Evolutionary conservation across 2,329 filamentous ascomycete genomes (phyloP).

Genomic region (Xylariaceae sp.): DNA sequence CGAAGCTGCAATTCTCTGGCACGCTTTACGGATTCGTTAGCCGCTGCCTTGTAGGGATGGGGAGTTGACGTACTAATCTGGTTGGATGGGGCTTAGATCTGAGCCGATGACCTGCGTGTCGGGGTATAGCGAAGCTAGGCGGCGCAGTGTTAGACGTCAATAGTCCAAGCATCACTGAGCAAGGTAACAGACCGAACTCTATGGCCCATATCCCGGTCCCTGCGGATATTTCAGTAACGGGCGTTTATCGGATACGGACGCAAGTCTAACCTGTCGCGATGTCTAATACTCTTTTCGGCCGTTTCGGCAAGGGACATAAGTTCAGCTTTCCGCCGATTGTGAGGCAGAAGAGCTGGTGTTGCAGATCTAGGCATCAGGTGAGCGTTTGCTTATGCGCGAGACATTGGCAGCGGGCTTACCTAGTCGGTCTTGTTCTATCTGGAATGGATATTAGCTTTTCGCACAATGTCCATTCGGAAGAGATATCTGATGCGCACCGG

Average conservation of each 20-base stretch:
- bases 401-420: constrained; percentile 15
- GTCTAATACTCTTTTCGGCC: constrained; percentile 43
- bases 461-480: neutral
- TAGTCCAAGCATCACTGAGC: neutral
- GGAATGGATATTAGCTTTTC: constrained; percentile 2
- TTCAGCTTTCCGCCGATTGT: constrained; percentile 40
- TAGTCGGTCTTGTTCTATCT: constrained; percentile 34
- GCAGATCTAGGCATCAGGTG: constrained; percentile 33
- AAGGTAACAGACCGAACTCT: constrained; percentile 37
- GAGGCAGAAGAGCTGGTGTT: constrained; percentile 39
- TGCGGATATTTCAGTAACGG: constrained; percentile 16
- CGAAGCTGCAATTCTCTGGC: constrained; percentile 50
- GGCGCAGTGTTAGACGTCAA: neutral
- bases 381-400: neutral
- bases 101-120: constrained; percentile 39
- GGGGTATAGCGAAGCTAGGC: constrained; percentile 38
- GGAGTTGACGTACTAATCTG: constrained; percentile 32
- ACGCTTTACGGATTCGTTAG: constrained; percentile 30
- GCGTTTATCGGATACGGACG: neutral
- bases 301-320: constrained; percentile 40
- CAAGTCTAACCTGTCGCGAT: constrained; percentile 37
- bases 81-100: constrained; percentile 46
- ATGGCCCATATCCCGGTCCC: constrained; percentile 49
- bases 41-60: neutral
- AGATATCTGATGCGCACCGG: constrained; percentile 17